These are phyloP conservation scores for Rhodamnia rubescens DNA, from an alignment of 345 rosid genomes.

Conservation along the genomic window DNA sequence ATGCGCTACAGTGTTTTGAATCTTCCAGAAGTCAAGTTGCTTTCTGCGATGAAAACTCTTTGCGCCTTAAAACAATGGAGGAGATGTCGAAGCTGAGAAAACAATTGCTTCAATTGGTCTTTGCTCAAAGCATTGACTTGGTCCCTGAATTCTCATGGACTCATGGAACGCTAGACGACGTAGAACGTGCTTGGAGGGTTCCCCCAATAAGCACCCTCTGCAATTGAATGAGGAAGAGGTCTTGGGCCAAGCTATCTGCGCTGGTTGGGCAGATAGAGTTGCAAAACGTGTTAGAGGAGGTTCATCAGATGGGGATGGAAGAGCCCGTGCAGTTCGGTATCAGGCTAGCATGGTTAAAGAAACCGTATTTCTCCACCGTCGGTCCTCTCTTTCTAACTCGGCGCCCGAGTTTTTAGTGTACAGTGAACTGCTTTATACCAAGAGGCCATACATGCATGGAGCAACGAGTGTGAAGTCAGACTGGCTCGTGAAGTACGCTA, in stretches of 20 bases:
- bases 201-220: slow-evolving; percentile 39
- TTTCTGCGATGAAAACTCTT: slow-evolving; percentile 48
- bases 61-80: slow-evolving; percentile 78
- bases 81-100: slow-evolving; percentile 85
- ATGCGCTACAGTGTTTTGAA: slow-evolving; percentile 68
- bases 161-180: slow-evolving; percentile 52
- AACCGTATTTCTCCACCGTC: slow-evolving; percentile 61
- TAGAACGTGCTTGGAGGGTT: slow-evolving; percentile 60
- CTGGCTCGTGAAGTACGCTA: slow-evolving; percentile 66
- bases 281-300: slow-evolving; percentile 41
- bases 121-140: slow-evolving; percentile 25
- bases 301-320: slow-evolving; percentile 26
- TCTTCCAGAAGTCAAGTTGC: slow-evolving; percentile 21
- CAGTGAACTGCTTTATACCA: slow-evolving; percentile 58
- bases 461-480: slow-evolving; percentile 65
- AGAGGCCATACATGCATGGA: slow-evolving; percentile 77
- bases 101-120: slow-evolving; percentile 71
- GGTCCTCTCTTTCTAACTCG: slow-evolving; percentile 53
- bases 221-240: slow-evolving; percentile 58
- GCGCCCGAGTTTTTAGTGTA: slow-evolving; percentile 88
- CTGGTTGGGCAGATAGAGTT: slow-evolving; percentile 96
- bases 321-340: slow-evolving; percentile 39
- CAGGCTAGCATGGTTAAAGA: slow-evolving; percentile 65
- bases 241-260: slow-evolving; percentile 67
- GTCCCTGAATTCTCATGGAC: slow-evolving; percentile 58